Evolutionary conservation across 2,329 filamentous ascomycete genomes (phyloP), one percentile per base, ranked within the genome.

Genomic region (Nothophoma quercina): DNA sequence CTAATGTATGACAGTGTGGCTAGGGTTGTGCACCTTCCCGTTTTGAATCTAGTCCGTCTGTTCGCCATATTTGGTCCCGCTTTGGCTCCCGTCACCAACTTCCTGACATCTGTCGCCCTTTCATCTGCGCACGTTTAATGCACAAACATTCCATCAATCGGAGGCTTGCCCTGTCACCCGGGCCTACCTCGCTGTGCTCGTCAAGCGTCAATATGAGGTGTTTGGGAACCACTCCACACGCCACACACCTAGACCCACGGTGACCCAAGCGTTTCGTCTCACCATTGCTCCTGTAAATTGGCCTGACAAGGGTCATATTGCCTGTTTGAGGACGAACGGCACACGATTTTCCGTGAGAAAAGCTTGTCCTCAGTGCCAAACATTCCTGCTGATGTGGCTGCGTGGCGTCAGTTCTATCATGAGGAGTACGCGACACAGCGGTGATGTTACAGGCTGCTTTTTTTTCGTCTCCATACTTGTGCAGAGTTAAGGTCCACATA

Each of bases 81-180:
- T 45, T 43, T 47, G 34, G 26, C 21, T 47, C 22, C 44, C 22
- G n/a, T 28, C n/a, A 34, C 33, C 18, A 22, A 16, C n/a, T 32
- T 30, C 34, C n/a, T 51, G 55, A 46, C 39, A 45, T 41, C 25
- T 51, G 38, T 47, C 16, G 34, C 16, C 15, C 18, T 40, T n/a
- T 38, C 15, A 22, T 40, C 25, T 46, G 18, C 16, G 23, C 33
- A 36, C 16, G 8, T 13, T 18, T 16, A 5, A 42, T 41, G 43
- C 35, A 5, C 34, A 32, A 8, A 46, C 45, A 43, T 61, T 64
- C 63, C 61, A 57, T 63, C 63, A 65, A 65, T 64, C 54, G 36
- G 55, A 55, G 10, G 12, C 13, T 23, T 30, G 15, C 12, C 35
- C 19, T 32, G 29, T 29, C 15, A 40, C 36, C 23, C 21, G 44